Evolutionary conservation across 202 grass and related monocot genomes (phyloP).

Genomic region (Carex arenaria): DNA sequence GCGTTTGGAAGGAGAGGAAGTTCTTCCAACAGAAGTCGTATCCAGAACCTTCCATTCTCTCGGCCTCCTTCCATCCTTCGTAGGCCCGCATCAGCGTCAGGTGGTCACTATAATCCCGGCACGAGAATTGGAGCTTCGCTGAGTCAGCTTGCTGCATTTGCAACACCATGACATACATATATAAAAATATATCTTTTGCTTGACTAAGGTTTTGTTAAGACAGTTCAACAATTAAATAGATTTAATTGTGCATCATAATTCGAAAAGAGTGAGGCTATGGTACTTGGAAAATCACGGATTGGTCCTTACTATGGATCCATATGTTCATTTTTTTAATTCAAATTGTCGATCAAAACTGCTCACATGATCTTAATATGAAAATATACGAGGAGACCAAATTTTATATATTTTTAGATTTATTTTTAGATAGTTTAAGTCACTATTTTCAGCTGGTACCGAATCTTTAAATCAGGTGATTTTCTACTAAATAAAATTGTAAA

Average conservation of each 20-base stretch:
- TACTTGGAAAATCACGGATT: too few species aligned
- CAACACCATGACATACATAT: neutral
- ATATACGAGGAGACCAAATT: too few species aligned
- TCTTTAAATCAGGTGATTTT: too few species aligned
- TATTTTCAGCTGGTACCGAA: too few species aligned
- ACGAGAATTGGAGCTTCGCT: constrained; percentile 89
- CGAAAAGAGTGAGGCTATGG: too few species aligned
- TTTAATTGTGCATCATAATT: neutral
- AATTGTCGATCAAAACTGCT: too few species aligned
- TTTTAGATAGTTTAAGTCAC: too few species aligned
- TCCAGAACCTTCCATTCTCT: constrained; percentile 75
- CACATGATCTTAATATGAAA: too few species aligned
- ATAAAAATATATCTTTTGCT: neutral
- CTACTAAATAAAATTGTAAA: too few species aligned
- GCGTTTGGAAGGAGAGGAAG: constrained; percentile 84
- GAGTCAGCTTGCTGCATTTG: constrained; percentile 78
- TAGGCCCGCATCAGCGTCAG: constrained; percentile 84
- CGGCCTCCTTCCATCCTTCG: constrained; percentile 90
- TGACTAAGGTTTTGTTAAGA: neutral
- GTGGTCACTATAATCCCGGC: constrained; percentile 84
- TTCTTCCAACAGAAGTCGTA: constrained; percentile 99
- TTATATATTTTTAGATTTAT: too few species aligned
- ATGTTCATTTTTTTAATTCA: too few species aligned
- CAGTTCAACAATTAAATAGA: neutral
- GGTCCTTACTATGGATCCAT: too few species aligned